A percentile compares a stretch with the other conserved stretches of the same genome.
phyloP scores from a whole-genome alignment of 805 yeast genomes.

The Candida xiaguanensis region DNA sequence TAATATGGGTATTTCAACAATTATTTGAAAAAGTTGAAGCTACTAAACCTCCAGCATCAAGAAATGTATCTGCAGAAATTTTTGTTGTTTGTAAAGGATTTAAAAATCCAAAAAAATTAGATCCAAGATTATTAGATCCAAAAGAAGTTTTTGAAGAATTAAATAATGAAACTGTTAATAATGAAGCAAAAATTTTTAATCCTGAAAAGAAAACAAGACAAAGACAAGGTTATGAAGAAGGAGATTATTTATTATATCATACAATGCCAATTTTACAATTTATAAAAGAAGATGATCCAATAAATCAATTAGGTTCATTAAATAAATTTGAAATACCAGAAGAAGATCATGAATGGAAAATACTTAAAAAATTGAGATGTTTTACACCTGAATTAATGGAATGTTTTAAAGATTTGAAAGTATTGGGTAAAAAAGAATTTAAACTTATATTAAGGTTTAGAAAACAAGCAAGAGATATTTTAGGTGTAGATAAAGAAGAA shows the following conservation, averaged over 20 bases:
- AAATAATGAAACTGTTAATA: constrained; percentile 59
- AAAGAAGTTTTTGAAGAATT: constrained; percentile 93
- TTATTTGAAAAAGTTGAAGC: constrained; percentile 96
- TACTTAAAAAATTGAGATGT: constrained; percentile 65
- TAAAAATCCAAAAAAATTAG: constrained; percentile 93
- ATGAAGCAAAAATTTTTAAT: constrained; percentile 89
- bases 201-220: constrained; percentile 89
- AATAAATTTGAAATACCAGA: constrained; percentile 59
- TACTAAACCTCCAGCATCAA: constrained; percentile 97
- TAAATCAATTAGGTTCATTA: constrained; percentile 71
- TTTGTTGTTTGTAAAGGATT: constrained; percentile 95
- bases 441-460: constrained; percentile 84
- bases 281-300: constrained; percentile 77
- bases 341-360: constrained; percentile 66
- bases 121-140: constrained; percentile 89
- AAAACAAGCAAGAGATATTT: constrained; percentile 71
- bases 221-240: constrained; percentile 97
- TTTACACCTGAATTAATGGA: constrained; percentile 77
- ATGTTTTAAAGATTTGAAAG: constrained; percentile 88
- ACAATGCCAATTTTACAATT: constrained; percentile 75
- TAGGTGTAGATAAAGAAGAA: constrained; percentile 63
- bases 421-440: constrained; percentile 92
- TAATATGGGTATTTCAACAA: constrained; percentile 97
- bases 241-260: constrained; percentile 71
- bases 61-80: constrained; percentile 98